Percentiles rank a stretch among this genome's conserved stretches.
Evolutionary conservation across 1,284 basidiomycete species (phyloP).

Genomic region (Puccinia polysora): DNA sequence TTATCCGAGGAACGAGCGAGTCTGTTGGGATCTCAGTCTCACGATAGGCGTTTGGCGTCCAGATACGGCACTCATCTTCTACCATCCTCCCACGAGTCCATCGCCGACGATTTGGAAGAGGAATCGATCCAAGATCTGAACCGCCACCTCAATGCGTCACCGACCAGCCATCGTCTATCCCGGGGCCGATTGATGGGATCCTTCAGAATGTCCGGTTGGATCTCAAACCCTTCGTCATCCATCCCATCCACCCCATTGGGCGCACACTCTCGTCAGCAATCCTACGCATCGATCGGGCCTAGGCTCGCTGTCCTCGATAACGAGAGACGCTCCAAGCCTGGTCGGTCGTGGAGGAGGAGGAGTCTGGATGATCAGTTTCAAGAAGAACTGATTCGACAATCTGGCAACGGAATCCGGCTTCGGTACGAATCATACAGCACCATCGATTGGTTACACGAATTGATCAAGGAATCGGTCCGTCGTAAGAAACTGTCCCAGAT

Average conservation of each 20-base stretch:
- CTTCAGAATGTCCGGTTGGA: conserved; percentile 11
- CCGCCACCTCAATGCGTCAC: conserved; percentile 17
- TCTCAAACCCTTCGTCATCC: background rate
- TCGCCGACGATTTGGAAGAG: background rate
- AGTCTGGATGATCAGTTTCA: conserved; percentile 24
- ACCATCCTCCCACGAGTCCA: background rate
- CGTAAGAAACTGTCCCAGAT: conserved; percentile 51
- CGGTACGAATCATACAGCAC: conserved; percentile 51
- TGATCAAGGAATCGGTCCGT: conserved; percentile 54
- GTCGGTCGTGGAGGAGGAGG: conserved; percentile 10
- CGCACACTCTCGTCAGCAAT: background rate
- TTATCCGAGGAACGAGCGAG: conserved; percentile 3
- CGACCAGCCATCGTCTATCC: conserved; percentile 10
- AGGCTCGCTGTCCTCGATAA: background rate
- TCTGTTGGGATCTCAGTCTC: background rate
- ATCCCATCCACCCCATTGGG: background rate
- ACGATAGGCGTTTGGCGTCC: background rate
- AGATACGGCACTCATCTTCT: background rate
- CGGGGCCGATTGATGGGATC: conserved; percentile 16
- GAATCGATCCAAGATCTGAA: conserved; percentile 7
- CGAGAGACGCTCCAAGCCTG: conserved; percentile 3
- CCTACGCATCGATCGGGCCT: background rate
- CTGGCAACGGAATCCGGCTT: conserved; percentile 45
- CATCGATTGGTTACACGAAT: conserved; percentile 55
- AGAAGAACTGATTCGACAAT: conserved; percentile 26